These are phyloP conservation scores for Chaetomium tenue DNA, from an alignment of 495 filamentous ascomycete genomes.

Conservation along the genomic window DNA sequence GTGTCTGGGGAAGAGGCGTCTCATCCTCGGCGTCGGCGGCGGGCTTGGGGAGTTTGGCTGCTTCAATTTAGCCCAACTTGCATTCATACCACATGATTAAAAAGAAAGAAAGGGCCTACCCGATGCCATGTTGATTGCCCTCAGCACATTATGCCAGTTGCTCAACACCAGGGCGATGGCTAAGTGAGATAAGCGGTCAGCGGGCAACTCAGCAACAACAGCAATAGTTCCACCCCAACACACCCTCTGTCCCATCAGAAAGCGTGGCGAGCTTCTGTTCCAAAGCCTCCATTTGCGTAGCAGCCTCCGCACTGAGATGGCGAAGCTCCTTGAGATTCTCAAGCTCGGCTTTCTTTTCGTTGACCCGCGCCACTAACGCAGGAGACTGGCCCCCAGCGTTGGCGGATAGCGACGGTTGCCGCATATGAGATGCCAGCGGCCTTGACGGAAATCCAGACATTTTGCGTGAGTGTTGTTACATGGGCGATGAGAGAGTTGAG, in stretches of 20 bases:
- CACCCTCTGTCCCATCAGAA: conserved; percentile 91
- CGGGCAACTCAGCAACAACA: not conserved
- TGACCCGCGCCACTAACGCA: conserved; percentile 78
- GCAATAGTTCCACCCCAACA: conserved; percentile 1
- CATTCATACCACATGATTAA: not conserved
- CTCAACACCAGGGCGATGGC: conserved; percentile 88
- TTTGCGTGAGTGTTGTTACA: not conserved
- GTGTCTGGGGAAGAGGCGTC: conserved; percentile 68
- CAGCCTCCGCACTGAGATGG: conserved; percentile 82
- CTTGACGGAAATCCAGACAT: conserved; percentile 49
- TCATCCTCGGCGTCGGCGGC: conserved; percentile 36
- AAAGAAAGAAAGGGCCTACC: conserved; percentile 57
- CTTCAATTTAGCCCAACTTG: conserved; percentile 56
- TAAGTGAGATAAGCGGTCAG: conserved; percentile 35
- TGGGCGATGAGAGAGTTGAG: not conserved
- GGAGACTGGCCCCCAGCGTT: conserved; percentile 67
- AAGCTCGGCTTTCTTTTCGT: conserved; percentile 90
- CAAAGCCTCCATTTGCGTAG: conserved; percentile 85
- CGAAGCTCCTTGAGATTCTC: conserved; percentile 84
- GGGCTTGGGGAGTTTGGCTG: conserved; percentile 49
- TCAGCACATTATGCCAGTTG: conserved; percentile 95
- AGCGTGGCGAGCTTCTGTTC: conserved; percentile 85
- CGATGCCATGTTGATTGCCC: conserved; percentile 92
- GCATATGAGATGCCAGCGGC: conserved; percentile 60
- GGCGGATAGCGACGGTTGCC: conserved; percentile 56